Evolutionary conservation across 768 basidiomycete genomes (phyloP), one percentile per base, ranked within the genome.

Genomic region (Lentinula raphanica): DNA sequence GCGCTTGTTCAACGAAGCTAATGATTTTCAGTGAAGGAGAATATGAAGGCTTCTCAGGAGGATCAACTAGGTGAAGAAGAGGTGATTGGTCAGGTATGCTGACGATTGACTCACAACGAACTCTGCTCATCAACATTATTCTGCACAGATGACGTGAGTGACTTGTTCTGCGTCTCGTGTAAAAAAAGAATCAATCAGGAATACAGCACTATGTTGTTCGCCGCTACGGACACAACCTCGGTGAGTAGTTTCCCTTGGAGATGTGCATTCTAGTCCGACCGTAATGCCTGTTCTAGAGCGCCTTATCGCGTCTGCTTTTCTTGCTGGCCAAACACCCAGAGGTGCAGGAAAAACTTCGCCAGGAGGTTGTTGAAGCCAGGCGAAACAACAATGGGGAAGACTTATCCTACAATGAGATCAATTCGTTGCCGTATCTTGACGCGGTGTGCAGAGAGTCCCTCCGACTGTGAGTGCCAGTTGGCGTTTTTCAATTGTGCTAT

Each of bases 151-250:
- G 32, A 23, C 42, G 56, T 57, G 35, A 35, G 56, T 49, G 7
- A 7, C 35, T 3, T 32, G 59, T 40, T n/a, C 49, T 36, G 39
- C 42, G 5, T 28, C 11, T 27, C 23, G 35, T n/a, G 9, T 5
- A 19, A 7, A 11, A 27, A 15, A 32, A 27, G 19, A 7, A 21
- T 35, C 17, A 9, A 56, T 31, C 17, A n/a, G 21, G 55, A 27
- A 17, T 25, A 0, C 36, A 77, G 75, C 13, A 67, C 71, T 0
- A 60, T 79, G 6, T 69, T 72, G 17, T 72, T 76, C 51, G 75
- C 76, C 0, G 76, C 70, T 0, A 74, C 71, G 57, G 78, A 79
- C 59, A 79, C 77, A 1, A 78, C 76, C 0, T 75, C 77, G 2
- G 56, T 57, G 19, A 29, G 40, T 45, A 2, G 27, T 44, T 12